Conservation (phyloP, 2,329 filamentous ascomycete genomes). For the Paecilomyces sp. region DNA sequence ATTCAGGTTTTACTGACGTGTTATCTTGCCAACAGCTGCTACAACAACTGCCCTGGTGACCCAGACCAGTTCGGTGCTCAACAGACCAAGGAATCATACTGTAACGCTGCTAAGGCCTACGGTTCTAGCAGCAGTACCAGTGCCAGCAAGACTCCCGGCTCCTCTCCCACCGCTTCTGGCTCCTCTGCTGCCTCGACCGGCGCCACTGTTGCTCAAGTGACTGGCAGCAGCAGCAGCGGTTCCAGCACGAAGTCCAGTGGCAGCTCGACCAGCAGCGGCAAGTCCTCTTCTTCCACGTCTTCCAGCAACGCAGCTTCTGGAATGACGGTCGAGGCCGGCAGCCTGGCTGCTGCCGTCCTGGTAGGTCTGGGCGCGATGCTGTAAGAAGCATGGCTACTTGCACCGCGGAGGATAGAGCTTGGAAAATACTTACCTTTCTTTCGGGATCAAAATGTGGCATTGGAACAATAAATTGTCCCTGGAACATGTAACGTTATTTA, state of each 20-base stretch:
- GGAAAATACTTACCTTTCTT: not conserved
- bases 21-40: slow-evolving; percentile 41
- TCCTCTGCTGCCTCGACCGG: slow-evolving; percentile 5
- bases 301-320: slow-evolving; percentile 5
- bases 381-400: not conserved
- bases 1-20: not conserved
- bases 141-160: slow-evolving; percentile 4
- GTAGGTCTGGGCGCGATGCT: slow-evolving; percentile 8
- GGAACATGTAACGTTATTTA: not conserved
- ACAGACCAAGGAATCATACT: slow-evolving; percentile 30
- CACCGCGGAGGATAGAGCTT: not conserved
- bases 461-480: not conserved
- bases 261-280: slow-evolving; percentile 11
- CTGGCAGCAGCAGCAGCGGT: slow-evolving; percentile 6
- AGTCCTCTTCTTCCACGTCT: not conserved
- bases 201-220: slow-evolving; percentile 6
- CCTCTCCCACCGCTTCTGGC: not conserved
- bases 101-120: slow-evolving; percentile 36
- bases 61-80: slow-evolving; percentile 25
- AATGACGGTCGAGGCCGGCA: slow-evolving; percentile 13
- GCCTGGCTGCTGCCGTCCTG: slow-evolving; percentile 17
- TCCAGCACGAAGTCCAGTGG: not conserved
- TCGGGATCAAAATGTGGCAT: not conserved
- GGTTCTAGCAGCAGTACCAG: slow-evolving; percentile 12
- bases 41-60: slow-evolving; percentile 56